Evolutionary conservation across 1,139 yeast genomes (phyloP).

Genomic region (Kazachstania sp.): DNA sequence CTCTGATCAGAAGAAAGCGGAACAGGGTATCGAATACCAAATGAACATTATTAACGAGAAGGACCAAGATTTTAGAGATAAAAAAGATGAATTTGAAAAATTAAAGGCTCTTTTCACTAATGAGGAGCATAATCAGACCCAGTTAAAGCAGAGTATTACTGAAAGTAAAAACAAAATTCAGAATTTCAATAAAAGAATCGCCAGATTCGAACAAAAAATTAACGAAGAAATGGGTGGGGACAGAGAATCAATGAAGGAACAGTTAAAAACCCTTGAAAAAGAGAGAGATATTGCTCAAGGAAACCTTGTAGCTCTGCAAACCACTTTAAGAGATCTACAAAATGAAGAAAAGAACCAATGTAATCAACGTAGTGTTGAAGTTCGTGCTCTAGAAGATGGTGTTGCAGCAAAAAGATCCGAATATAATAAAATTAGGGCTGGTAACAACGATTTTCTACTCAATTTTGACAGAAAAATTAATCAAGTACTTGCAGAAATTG

Average conservation of each 20-base stretch:
- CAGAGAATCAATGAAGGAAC: constrained; percentile 18
- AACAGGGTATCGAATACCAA: constrained; percentile 24
- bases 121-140: constrained; percentile 22
- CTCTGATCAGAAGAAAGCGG: constrained; percentile 14
- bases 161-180: constrained; percentile 29
- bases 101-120: constrained; percentile 16
- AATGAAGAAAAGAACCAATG: constrained; percentile 12
- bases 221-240: constrained; percentile 28
- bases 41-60: constrained; percentile 19
- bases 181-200: constrained; percentile 35
- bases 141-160: constrained; percentile 30
- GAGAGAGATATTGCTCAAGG: constrained; percentile 12
- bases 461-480: constrained; percentile 46
- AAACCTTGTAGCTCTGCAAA: constrained; percentile 12
- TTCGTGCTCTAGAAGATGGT: constrained; percentile 10
- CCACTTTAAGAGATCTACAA: constrained; percentile 14
- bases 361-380: constrained; percentile 11
- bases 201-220: constrained; percentile 33
- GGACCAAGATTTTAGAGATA: constrained; percentile 19
- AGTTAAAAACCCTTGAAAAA: constrained; percentile 12
- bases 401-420: constrained; percentile 14
- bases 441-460: constrained; percentile 19
- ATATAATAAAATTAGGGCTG: constrained; percentile 13
- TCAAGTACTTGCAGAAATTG: constrained; percentile 38
- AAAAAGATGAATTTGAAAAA: constrained; percentile 19